These are phyloP conservation scores for Geotrichum bryndzae DNA, from an alignment of 1,139 yeast species.

Conservation along the genomic window DNA sequence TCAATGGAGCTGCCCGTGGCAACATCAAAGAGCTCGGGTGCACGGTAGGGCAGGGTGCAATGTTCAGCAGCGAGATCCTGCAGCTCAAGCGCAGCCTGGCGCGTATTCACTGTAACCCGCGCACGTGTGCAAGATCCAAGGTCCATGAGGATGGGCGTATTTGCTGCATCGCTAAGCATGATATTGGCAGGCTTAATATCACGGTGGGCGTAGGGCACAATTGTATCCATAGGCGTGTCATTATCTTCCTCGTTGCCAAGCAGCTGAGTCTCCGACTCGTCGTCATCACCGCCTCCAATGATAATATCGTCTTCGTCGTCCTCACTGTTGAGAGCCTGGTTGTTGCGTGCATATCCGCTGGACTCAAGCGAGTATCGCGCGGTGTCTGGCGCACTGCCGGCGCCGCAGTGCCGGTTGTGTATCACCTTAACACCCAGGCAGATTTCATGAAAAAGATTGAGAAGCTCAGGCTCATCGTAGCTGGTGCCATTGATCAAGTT, in stretches of 20 bases:
- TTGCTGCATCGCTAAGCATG: constrained; percentile 66
- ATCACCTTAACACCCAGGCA: constrained; percentile 69
- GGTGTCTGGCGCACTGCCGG: neutral
- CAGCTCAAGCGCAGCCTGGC: constrained; percentile 67
- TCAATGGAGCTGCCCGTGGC: constrained; percentile 56
- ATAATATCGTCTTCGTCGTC: constrained; percentile 20
- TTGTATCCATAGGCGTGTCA: constrained; percentile 47
- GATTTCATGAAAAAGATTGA: constrained; percentile 57
- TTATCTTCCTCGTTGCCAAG: constrained; percentile 31
- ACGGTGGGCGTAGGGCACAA: constrained; percentile 73
- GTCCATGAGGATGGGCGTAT: constrained; percentile 70
- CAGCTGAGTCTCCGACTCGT: constrained; percentile 24
- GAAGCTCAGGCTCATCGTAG: constrained; percentile 57
- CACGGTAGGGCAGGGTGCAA: constrained; percentile 81
- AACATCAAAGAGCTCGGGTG: constrained; percentile 83
- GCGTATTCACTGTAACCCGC: constrained; percentile 45
- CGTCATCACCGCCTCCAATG: constrained; percentile 8
- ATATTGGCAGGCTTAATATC: constrained; percentile 87
- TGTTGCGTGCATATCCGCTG: neutral
- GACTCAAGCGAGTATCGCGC: neutral
- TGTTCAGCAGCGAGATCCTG: constrained; percentile 82
- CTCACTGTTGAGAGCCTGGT: neutral
- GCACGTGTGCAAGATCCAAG: constrained; percentile 76
- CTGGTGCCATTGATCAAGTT: constrained; percentile 50
- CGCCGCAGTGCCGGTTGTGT: constrained; percentile 53